Percentiles rank a stretch among this genome's conserved stretches.
Evolutionary conservation across 148 eudicot species (phyloP).

Genomic region (Mesembryanthemum crystallinum): DNA sequence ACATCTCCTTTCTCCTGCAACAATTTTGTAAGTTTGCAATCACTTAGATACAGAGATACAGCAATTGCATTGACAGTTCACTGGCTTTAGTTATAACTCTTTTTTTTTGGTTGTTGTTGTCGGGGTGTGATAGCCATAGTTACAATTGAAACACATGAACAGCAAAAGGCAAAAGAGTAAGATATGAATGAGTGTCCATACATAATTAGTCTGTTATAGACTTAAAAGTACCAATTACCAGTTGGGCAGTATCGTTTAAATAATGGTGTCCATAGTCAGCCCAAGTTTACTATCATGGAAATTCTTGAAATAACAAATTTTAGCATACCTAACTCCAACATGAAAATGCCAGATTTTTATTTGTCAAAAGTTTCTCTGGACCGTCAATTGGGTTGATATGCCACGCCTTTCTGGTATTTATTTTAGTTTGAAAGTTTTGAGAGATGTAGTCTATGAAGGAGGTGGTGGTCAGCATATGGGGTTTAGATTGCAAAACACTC

Average conservation of each 20-base stretch:
- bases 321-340: background rate
- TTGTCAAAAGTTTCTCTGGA: background rate
- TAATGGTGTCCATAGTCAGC: too few species aligned
- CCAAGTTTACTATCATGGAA: too few species aligned
- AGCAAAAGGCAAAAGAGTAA: background rate
- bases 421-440: too few species aligned
- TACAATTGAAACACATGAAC: background rate
- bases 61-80: background rate
- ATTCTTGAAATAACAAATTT: background rate
- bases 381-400: background rate
- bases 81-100: background rate
- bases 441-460: background rate
- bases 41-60: background rate
- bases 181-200: too few species aligned
- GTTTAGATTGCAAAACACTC: background rate
- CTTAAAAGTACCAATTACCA: background rate
- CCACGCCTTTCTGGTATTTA: background rate
- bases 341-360: background rate
- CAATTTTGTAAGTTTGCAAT: background rate
- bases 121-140: too few species aligned
- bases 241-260: too few species aligned
- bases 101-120: too few species aligned
- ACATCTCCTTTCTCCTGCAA: conserved; percentile 55
- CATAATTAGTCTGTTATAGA: background rate
- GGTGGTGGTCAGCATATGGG: background rate